Evolutionary conservation across 257 asterid genomes (phyloP).

Genomic region (Lithospermum erythrorhizon): DNA sequence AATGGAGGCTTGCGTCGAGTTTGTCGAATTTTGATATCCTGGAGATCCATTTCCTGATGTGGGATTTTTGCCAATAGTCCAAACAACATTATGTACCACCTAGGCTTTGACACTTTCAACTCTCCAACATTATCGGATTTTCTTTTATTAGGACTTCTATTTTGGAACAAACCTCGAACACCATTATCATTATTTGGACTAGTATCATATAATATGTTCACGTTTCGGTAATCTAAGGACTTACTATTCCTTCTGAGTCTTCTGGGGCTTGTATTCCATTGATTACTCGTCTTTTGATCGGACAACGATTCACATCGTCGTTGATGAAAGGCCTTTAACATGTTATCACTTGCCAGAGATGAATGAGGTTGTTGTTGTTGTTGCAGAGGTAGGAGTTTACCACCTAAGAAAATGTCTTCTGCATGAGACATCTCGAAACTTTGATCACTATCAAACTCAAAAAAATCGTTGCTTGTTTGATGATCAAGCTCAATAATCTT

Average conservation of each 20-base stretch:
- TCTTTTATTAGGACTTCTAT: neutral
- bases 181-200: neutral
- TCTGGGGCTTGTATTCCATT: neutral
- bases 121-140: neutral
- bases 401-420: slow-evolving; percentile 13
- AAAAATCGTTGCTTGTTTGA: neutral
- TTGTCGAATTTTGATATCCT: slow-evolving; percentile 11
- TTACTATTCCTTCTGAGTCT: neutral
- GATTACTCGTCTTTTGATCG: neutral
- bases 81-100: slow-evolving; percentile 7
- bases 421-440: slow-evolving; percentile 14
- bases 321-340: neutral
- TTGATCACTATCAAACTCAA: slow-evolving; percentile 9
- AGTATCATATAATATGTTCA: neutral
- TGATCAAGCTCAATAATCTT: neutral
- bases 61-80: slow-evolving; percentile 4
- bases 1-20: neutral
- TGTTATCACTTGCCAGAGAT: neutral
- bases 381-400: slow-evolving; percentile 11
- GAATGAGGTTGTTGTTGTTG: neutral
- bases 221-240: neutral
- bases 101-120: slow-evolving; percentile 6
- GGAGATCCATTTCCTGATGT: slow-evolving; percentile 11
- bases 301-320: slow-evolving; percentile 5
- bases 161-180: neutral